Evolutionary conservation across 2,329 filamentous ascomycete genomes (phyloP).

Genomic region (Fusarium sp.): DNA sequence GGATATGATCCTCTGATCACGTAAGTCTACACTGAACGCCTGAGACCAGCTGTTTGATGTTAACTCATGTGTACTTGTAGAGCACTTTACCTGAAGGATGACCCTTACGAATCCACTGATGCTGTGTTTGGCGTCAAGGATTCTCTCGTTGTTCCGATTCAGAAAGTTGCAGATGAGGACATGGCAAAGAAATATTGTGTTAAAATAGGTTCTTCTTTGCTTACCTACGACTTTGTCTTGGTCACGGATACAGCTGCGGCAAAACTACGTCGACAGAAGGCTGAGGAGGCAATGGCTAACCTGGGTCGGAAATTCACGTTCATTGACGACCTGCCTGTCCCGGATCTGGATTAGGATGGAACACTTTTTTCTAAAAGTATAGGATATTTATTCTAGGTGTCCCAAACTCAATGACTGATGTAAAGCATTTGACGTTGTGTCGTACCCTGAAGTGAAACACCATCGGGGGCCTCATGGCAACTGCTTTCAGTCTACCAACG

Average conservation of each 20-base stretch:
- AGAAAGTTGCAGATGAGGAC: constrained; percentile 6
- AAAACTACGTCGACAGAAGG: constrained; percentile 21
- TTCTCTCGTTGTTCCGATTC: constrained; percentile 17
- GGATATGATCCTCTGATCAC: constrained; percentile 35
- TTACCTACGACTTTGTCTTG: constrained; percentile 32
- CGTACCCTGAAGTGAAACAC: no score
- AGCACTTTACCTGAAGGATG: constrained; percentile 25
- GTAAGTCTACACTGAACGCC: background rate
- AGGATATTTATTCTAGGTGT: no score
- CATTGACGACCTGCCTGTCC: constrained; percentile 23
- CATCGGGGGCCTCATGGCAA: no score
- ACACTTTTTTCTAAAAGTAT: no score
- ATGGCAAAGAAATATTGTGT: constrained; percentile 23
- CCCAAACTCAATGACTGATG: no score
- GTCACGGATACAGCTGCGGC: constrained; percentile 21
- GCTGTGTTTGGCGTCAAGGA: constrained; percentile 34
- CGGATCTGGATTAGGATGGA: constrained; percentile 18
- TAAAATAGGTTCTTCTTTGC: constrained; percentile 1
- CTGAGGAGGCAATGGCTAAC: constrained; percentile 23
- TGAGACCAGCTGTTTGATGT: background rate
- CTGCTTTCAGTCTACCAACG: no score
- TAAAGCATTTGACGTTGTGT: no score
- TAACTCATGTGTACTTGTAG: background rate
- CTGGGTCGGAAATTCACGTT: constrained; percentile 24
- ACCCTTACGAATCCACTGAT: constrained; percentile 30